phyloP scores from a whole-genome alignment of 140 eudicot species.

The Stevia rebaudiana region DNA sequence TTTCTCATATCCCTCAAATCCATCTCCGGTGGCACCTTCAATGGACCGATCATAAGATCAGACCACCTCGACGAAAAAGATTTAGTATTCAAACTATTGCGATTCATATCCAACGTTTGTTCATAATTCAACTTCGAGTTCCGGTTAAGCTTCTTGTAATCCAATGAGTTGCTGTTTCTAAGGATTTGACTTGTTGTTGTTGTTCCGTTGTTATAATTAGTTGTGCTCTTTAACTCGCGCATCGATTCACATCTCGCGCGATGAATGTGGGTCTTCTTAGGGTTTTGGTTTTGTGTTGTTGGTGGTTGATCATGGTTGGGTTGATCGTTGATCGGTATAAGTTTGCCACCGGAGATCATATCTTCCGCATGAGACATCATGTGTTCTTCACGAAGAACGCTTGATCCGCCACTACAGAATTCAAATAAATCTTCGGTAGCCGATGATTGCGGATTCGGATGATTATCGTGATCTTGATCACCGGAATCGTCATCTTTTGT shows the following conservation, averaged over 20 bases:
- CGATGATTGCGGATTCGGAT: not conserved
- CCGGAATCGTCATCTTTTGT: conserved; percentile 3
- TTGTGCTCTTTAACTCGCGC: conserved; percentile 36
- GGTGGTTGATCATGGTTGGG: conserved; percentile 5
- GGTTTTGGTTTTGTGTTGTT: not conserved
- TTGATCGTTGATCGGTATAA: conserved; percentile 36
- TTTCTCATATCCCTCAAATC: conserved; percentile 56
- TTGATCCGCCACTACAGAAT: conserved; percentile 22
- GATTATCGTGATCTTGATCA: conserved; percentile 1
- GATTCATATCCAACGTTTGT: conserved; percentile 17
- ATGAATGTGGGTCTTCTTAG: not conserved
- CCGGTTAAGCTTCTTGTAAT: conserved; percentile 29
- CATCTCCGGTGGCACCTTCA: conserved; percentile 60
- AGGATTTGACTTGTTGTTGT: conserved; percentile 11
- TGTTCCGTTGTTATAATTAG: conserved; percentile 9
- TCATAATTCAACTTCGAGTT: conserved; percentile 34
- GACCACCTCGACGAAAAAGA: conserved; percentile 41
- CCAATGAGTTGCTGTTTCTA: conserved; percentile 37
- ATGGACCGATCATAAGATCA: conserved; percentile 42
- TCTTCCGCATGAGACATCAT: conserved; percentile 59
- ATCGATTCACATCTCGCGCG: conserved; percentile 38
- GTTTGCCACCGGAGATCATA: conserved; percentile 50
- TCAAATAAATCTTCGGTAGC: conserved; percentile 26
- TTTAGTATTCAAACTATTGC: conserved; percentile 17
- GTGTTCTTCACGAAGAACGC: conserved; percentile 2